phyloP scores from a whole-genome alignment of 2,329 filamentous ascomycete species.

The Ophiostoma piceae region DNA sequence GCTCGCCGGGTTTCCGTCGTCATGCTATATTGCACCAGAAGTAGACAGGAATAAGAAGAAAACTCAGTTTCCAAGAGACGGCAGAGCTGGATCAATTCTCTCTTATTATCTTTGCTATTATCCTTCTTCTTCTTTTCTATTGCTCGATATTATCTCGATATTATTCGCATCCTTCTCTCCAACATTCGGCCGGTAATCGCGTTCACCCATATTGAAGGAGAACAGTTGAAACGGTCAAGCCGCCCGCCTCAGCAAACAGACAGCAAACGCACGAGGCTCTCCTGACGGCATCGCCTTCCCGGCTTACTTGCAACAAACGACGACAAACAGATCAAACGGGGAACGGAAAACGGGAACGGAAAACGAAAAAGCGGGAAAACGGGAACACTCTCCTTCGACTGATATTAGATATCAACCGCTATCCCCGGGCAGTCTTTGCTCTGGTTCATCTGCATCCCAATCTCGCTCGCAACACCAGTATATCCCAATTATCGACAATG shows the following conservation, averaged over 20 bases:
- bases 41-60: not conserved
- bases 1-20: not conserved
- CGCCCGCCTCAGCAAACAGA: not conserved
- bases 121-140: not conserved
- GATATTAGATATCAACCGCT: slow-evolving; percentile 2
- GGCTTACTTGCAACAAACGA: not conserved
- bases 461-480: no score
- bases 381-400: not conserved
- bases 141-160: not conserved
- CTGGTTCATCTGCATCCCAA: not conserved
- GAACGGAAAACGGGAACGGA: not conserved
- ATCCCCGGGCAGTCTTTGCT: not conserved
- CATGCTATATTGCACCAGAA: not conserved
- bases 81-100: not conserved
- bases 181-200: not conserved
- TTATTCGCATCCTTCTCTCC: not conserved
- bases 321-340: not conserved
- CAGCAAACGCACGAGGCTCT: slow-evolving; percentile 1
- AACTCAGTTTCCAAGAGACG: not conserved
- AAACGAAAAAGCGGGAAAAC: not conserved
- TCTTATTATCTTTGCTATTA: not conserved
- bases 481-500: slow-evolving; percentile 31
- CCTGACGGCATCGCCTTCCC: not conserved
- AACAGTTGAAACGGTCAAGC: not conserved
- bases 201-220: not conserved